phyloP scores from a whole-genome alignment of 805 yeast genomes.

The Sugiyamaella smithiae region DNA sequence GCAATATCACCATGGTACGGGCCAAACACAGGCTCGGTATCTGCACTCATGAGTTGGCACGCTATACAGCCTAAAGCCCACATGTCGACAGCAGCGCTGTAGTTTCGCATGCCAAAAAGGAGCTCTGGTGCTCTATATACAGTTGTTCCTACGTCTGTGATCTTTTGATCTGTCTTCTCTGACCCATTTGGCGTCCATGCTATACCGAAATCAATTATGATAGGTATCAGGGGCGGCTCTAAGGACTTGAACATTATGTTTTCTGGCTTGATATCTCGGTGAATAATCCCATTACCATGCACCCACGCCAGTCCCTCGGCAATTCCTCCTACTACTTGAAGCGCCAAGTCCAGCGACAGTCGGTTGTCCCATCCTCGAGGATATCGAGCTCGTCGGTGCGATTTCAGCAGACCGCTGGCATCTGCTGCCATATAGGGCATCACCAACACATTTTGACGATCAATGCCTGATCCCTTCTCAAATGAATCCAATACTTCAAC shows the following conservation, averaged over 20 bases:
- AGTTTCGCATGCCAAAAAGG: constrained; percentile 42
- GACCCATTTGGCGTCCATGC: constrained; percentile 53
- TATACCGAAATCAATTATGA: constrained; percentile 66
- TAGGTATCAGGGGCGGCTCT: constrained; percentile 26
- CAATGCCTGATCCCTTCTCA: constrained; percentile 9
- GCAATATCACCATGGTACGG: constrained; percentile 54
- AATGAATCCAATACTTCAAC: constrained; percentile 30
- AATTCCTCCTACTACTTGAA: constrained; percentile 22
- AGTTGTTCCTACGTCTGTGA: constrained; percentile 59
- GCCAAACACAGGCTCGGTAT: constrained; percentile 40
- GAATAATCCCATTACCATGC: constrained; percentile 35
- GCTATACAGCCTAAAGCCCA: constrained; percentile 60
- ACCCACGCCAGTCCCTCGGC: constrained; percentile 26
- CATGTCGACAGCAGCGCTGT: constrained; percentile 41
- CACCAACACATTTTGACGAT: constrained; percentile 34
- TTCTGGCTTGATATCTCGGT: constrained; percentile 60
- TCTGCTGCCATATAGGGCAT: constrained; percentile 42
- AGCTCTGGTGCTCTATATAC: constrained; percentile 43
- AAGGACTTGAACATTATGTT: constrained; percentile 55
- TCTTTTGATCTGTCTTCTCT: constrained; percentile 32
- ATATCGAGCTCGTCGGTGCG: constrained; percentile 35
- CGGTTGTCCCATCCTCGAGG: constrained; percentile 36
- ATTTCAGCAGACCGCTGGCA: constrained; percentile 37
- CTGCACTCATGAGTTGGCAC: constrained; percentile 47
- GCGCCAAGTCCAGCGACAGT: constrained; percentile 38